phyloP scores from a whole-genome alignment of 1,139 yeast species.

The Yamadazyma mexicana region DNA sequence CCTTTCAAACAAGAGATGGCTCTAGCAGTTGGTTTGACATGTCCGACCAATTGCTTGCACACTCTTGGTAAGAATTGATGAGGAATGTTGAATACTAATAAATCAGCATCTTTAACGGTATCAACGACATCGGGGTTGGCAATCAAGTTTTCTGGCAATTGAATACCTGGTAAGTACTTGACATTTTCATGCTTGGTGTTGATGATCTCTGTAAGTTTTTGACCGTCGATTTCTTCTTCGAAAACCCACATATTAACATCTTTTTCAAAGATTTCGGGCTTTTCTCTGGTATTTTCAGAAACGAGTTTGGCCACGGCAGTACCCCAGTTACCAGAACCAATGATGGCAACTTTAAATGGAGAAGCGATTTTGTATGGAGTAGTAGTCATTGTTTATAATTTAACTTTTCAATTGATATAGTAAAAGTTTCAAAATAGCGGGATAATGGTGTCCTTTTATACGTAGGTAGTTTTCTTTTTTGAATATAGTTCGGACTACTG shows the following conservation, averaged over 20 bases:
- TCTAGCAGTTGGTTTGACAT: constrained; percentile 38
- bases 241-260: constrained; percentile 93
- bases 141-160: constrained; percentile 72
- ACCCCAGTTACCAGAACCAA: constrained; percentile 91
- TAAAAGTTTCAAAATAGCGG: neutral
- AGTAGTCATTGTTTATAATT: constrained; percentile 27
- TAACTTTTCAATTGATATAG: neutral
- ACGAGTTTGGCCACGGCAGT: constrained; percentile 93
- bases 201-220: constrained; percentile 80
- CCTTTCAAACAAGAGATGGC: constrained; percentile 52
- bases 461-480: neutral
- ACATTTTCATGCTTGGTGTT: constrained; percentile 87
- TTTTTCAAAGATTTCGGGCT: constrained; percentile 64
- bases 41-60: constrained; percentile 39
- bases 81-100: constrained; percentile 48
- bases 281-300: constrained; percentile 76
- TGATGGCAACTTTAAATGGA: constrained; percentile 58
- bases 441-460: neutral
- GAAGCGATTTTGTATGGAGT: constrained; percentile 33
- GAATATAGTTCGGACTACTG: neutral
- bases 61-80: constrained; percentile 47
- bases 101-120: constrained; percentile 63
- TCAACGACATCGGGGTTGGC: constrained; percentile 82
- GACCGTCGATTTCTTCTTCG: constrained; percentile 73
- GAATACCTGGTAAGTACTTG: constrained; percentile 79